These are phyloP conservation scores for Saccharomycopsis babjevae DNA, from an alignment of 805 yeast genomes.

Conservation along the genomic window DNA sequence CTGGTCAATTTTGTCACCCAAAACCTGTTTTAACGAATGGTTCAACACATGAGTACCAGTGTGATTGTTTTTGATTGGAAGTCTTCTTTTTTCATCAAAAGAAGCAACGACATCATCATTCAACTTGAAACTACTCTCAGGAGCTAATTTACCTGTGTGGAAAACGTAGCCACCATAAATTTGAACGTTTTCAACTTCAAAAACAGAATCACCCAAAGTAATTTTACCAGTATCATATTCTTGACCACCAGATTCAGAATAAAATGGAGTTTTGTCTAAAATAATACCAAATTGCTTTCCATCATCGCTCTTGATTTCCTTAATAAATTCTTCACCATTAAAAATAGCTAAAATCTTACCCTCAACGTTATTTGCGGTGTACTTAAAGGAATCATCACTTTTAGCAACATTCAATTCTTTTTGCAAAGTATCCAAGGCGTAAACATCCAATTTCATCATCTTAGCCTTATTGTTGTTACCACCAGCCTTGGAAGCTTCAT, in stretches of 20 bases:
- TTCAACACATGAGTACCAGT: conserved; percentile 96
- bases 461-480: conserved; percentile 50
- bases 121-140: conserved; percentile 32
- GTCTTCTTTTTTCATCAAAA: conserved; percentile 86
- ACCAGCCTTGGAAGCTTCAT: conserved; percentile 91
- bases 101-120: conserved; percentile 70
- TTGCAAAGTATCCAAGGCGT: conserved; percentile 67
- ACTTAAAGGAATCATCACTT: conserved; percentile 79
- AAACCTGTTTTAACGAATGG: conserved; percentile 72
- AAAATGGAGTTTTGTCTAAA: conserved; percentile 85
- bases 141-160: conserved; percentile 74
- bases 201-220: conserved; percentile 60
- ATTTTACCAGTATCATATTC: conserved; percentile 91
- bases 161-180: conserved; percentile 88
- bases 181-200: conserved; percentile 87
- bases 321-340: conserved; percentile 53
- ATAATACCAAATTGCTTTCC: conserved; percentile 66
- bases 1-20: conserved; percentile 87
- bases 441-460: conserved; percentile 80
- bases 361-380: conserved; percentile 56
- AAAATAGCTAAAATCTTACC: conserved; percentile 65
- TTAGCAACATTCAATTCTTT: conserved; percentile 50
- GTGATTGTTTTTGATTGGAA: conserved; percentile 95
- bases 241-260: conserved; percentile 99
- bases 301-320: conserved; percentile 29